Percentiles rank a stretch among this genome's conserved stretches.
Conservation (phyloP, 441 rosid genomes). For the Croton laevigatus region DNA sequence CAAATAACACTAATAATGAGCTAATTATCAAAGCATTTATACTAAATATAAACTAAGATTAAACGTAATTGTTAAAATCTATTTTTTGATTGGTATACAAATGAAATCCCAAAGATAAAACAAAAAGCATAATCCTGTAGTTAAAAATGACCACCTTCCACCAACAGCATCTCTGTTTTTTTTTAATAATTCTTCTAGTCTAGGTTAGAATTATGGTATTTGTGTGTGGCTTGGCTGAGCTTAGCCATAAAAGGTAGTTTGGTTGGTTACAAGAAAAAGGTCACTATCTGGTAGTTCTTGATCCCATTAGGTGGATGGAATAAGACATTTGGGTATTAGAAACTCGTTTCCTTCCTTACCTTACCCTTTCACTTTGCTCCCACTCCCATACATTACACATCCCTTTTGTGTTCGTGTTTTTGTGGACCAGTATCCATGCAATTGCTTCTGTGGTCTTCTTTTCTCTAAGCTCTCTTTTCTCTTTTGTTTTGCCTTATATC, state of each 20-base stretch:
- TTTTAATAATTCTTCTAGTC: background rate
- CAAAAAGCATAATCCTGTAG: no score
- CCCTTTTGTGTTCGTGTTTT: constrained; percentile 9
- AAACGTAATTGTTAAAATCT: no score
- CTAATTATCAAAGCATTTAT: no score
- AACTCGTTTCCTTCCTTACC: no score
- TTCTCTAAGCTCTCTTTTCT: background rate
- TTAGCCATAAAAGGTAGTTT: background rate
- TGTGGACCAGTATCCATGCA: constrained; percentile 32
- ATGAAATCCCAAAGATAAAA: no score
- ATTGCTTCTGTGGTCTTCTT: constrained; percentile 7
- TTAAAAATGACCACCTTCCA: constrained; percentile 1
- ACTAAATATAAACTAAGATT: no score
- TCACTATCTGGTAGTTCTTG: constrained; percentile 45
- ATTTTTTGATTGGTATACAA: no score
- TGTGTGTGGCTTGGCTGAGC: constrained; percentile 1
- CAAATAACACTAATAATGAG: no score
- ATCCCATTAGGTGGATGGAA: constrained; percentile 50
- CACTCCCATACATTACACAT: background rate
- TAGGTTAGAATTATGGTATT: background rate
- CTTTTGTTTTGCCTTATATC: no score
- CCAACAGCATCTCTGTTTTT: constrained; percentile 28
- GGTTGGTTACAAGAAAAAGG: constrained; percentile 32
- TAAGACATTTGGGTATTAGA: constrained; percentile 38
- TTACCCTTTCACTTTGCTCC: no score